Evolutionary conservation across 805 yeast genomes (phyloP), one percentile per base, ranked within the genome.

Genomic region (Candida rishiriensis): DNA sequence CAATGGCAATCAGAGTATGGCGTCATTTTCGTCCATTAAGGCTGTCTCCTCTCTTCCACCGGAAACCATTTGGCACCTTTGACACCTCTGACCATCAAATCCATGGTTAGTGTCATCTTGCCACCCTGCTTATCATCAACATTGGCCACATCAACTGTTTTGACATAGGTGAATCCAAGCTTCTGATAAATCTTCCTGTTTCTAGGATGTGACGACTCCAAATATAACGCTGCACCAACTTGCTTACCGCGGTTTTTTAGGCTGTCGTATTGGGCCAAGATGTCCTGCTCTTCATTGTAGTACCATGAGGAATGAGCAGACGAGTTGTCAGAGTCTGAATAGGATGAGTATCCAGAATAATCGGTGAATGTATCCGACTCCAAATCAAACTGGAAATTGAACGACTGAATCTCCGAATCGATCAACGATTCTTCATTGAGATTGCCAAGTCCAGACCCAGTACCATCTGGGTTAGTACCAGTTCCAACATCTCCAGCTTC

Each of bases 141-240:
- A 10, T 62, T 54, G 13, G 69, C 69, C 31, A 66, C 66, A 21
- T 59, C 53, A 33, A 61, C 66, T 3, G 66, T 65, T 44, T 63
- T 57, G 32, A 65, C 57, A 47, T 56, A 66, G 9, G 69, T 64
- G 50, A 77, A 79, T 15, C 82, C 83, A 52, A 78, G 63, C 56
- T 76, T 76, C 47, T 69, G 68, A 58, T 79, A 79, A 45, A 79
- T 76, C 43, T 63, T 65, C 31, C 78, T 65, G 56, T 79, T 79
- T 43, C 70, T 66, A 10, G 75, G 75, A 60, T 76, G 78, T 21
- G 84, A 76, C 39, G 79, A 70, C 59, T 79, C 85, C 48, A 79
- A 68, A 58, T 79, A 79, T 45, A 71, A 59, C 12, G 67, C 61
- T 34, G 64, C 62, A 26, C 67, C 67, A 13, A 58, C 45, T 40